Percentiles rank a stretch among this genome's conserved stretches.
These are phyloP conservation scores for Rubroshorea leprosula DNA, from an alignment of 345 rosid genomes.

Conservation along the genomic window DNA sequence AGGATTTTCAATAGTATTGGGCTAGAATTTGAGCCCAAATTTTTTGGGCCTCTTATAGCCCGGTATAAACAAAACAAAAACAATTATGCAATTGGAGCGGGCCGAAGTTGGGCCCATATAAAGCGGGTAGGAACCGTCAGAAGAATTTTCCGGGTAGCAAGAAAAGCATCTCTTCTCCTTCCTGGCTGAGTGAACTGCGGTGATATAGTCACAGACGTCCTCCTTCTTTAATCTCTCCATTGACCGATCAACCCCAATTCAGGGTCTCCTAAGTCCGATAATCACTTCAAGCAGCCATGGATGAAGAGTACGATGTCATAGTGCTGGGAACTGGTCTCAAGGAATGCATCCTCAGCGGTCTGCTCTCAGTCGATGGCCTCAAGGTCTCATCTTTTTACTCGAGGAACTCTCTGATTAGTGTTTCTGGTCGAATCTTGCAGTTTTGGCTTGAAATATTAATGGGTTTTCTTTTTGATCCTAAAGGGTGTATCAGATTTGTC, in stretches of 20 bases:
- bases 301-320: conserved; percentile 85
- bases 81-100: not conserved
- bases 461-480: conserved; percentile 1
- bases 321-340: conserved; percentile 98
- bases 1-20: too few relatives aligned
- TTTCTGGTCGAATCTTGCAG: not conserved
- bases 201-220: not conserved
- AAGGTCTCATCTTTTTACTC: conserved; percentile 46
- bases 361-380: conserved; percentile 96
- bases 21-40: too few relatives aligned
- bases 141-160: not conserved
- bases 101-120: not conserved
- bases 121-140: not conserved
- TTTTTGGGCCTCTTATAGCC: not conserved
- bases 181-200: not conserved
- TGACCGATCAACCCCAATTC: not conserved
- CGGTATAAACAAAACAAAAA: not conserved
- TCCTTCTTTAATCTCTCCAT: too few relatives aligned
- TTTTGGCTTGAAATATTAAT: not conserved
- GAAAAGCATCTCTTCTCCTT: not conserved
- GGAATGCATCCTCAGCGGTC: conserved; percentile 99
- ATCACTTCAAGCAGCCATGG: conserved; percentile 42
- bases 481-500: conserved; percentile 11
- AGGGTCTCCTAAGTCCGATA: not conserved
- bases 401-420: not conserved